phyloP scores from a whole-genome alignment of 2,329 filamentous ascomycete species.

The Talaromyces sp. region DNA sequence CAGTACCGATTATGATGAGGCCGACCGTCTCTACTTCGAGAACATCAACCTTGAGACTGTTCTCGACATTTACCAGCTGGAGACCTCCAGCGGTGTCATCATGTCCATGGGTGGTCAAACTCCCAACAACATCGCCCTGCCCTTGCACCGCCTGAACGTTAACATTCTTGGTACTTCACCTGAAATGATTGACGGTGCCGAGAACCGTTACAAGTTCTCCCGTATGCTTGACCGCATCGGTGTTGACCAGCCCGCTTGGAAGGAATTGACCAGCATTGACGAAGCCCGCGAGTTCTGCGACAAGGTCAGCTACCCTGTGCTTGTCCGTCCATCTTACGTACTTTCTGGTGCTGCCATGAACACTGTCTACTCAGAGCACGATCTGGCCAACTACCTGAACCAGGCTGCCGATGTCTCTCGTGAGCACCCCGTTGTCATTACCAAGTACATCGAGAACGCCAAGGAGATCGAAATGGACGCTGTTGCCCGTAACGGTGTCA shows the following conservation, averaged over 20 bases:
- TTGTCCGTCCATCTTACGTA: slow-evolving; percentile 95
- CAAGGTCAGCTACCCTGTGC: slow-evolving; percentile 86
- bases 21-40: slow-evolving; percentile 93
- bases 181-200: slow-evolving; percentile 97
- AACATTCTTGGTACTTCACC: slow-evolving; percentile 94
- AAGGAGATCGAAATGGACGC: slow-evolving; percentile 99
- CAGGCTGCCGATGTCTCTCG: slow-evolving; percentile 92
- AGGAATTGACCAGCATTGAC: slow-evolving; percentile 91
- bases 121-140: slow-evolving; percentile 95
- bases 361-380: slow-evolving; percentile 94
- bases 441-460: slow-evolving; percentile 98
- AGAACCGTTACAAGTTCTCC: slow-evolving; percentile 98
- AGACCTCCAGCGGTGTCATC: slow-evolving; percentile 80
- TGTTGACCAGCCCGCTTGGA: slow-evolving; percentile 97
- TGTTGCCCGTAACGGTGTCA: slow-evolving; percentile 83
- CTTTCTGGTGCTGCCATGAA: slow-evolving; percentile 98
- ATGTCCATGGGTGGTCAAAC: slow-evolving; percentile 97
- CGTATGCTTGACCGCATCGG: slow-evolving; percentile 94
- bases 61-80: slow-evolving; percentile 89
- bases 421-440: slow-evolving; percentile 96
- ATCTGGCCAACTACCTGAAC: slow-evolving; percentile 82
- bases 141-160: slow-evolving; percentile 83
- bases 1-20: slow-evolving; percentile 89
- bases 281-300: slow-evolving; percentile 87
- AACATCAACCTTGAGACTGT: slow-evolving; percentile 90